A percentile compares a stretch with the other conserved stretches of the same genome.
Conservation (phyloP, 345 rosid genomes). For the Ceriops tagal region DNA sequence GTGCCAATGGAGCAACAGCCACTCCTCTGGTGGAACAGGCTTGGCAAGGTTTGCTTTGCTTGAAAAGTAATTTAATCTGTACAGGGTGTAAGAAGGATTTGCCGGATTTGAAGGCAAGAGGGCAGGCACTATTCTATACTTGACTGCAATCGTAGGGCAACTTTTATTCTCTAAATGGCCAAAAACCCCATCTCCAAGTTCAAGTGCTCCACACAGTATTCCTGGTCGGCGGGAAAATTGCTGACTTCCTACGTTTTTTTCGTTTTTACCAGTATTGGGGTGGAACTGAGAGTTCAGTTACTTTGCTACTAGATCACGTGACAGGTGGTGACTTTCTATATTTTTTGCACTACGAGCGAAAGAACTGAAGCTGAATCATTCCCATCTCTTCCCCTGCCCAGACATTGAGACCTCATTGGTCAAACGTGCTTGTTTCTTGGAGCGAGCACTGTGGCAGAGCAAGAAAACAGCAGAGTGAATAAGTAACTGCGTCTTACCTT, state of each 20-base stretch:
- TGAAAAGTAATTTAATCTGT: not conserved
- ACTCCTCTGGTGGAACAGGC: no score
- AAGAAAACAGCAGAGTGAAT: no score
- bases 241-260: slow-evolving; percentile 13
- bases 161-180: not conserved
- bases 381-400: no score
- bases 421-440: not conserved
- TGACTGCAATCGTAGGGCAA: no score
- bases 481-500: no score
- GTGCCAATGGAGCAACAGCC: no score
- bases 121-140: no score
- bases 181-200: slow-evolving; percentile 36
- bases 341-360: slow-evolving; percentile 43
- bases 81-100: slow-evolving; percentile 15
- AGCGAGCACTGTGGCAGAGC: not conserved
- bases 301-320: no score
- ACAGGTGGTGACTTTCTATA: slow-evolving; percentile 35
- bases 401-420: not conserved
- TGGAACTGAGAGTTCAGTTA: no score
- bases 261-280: no score
- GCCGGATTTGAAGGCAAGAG: slow-evolving; percentile 45
- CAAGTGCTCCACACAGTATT: slow-evolving; percentile 32
- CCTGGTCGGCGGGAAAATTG: slow-evolving; percentile 51
- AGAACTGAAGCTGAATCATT: slow-evolving; percentile 9
- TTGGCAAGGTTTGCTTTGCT: not conserved